phyloP scores from a whole-genome alignment of 1,284 basidiomycete species.

The Marasmius sp. region DNA sequence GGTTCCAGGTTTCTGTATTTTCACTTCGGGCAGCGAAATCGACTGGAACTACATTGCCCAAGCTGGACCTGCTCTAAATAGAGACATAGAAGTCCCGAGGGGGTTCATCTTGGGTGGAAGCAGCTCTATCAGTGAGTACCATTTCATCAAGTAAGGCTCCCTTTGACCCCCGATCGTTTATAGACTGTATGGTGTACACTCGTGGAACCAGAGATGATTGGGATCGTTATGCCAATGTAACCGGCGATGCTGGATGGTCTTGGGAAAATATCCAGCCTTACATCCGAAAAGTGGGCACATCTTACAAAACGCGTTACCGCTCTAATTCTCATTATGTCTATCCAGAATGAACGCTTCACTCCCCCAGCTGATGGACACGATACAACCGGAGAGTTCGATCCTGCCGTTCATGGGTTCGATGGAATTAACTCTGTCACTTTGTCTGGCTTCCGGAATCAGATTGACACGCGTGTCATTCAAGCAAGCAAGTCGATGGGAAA shows the following conservation, averaged over 20 bases:
- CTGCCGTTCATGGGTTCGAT: constrained; percentile 19
- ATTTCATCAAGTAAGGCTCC: neutral
- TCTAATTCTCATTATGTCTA: neutral
- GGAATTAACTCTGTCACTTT: constrained; percentile 33
- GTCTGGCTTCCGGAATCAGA: constrained; percentile 20
- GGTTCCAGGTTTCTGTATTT: constrained; percentile 19
- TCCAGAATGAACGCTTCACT: constrained; percentile 18
- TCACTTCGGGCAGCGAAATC: constrained; percentile 18
- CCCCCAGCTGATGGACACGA: constrained; percentile 18
- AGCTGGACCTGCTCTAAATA: constrained; percentile 29
- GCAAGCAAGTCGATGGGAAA: constrained; percentile 11
- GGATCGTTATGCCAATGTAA: constrained; percentile 34
- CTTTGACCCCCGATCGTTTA: neutral
- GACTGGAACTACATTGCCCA: constrained; percentile 35
- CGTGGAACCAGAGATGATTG: constrained; percentile 42
- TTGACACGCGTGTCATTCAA: constrained; percentile 21
- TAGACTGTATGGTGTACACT: constrained; percentile 41
- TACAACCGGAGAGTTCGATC: constrained; percentile 18
- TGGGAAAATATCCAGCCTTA: constrained; percentile 37
- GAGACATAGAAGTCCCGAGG: constrained; percentile 26
- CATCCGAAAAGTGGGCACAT: constrained; percentile 30
- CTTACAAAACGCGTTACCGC: neutral
- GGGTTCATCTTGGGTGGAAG: constrained; percentile 38
- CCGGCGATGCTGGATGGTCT: constrained; percentile 40
- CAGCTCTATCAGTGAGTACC: constrained; percentile 35